Conservation (phyloP, 2,329 filamentous ascomycete genomes). For the Chrysosporium keratinophilum region DNA sequence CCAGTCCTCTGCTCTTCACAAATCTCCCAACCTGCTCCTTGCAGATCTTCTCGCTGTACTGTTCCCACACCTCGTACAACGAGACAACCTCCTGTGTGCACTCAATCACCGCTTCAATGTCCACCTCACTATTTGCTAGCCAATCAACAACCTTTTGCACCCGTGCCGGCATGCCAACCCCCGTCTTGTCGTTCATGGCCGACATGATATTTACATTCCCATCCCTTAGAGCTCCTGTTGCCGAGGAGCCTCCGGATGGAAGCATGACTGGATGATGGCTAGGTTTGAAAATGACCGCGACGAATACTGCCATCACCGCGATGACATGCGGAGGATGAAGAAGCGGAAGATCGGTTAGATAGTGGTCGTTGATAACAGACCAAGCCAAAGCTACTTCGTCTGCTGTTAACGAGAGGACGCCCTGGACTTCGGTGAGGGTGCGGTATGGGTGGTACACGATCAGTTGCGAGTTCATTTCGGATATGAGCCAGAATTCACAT, state of each 20-base stretch:
- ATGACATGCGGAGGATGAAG: slow-evolving; percentile 78
- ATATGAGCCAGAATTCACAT: slow-evolving; percentile 87
- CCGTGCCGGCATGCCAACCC: slow-evolving; percentile 25
- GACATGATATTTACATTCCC: slow-evolving; percentile 28
- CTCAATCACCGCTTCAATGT: slow-evolving; percentile 75
- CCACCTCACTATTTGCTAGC: slow-evolving; percentile 65
- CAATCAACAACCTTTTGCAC: slow-evolving; percentile 63
- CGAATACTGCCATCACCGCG: slow-evolving; percentile 73
- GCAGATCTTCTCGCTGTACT: slow-evolving; percentile 53
- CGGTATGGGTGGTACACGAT: slow-evolving; percentile 89
- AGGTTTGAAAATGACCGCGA: slow-evolving; percentile 60
- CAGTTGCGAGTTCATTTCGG: slow-evolving; percentile 78
- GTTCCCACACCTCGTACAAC: slow-evolving; percentile 68
- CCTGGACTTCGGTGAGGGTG: slow-evolving; percentile 60
- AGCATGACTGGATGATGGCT: neutral
- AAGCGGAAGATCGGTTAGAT: slow-evolving; percentile 81
- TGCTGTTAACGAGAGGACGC: slow-evolving; percentile 58
- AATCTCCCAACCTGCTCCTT: slow-evolving; percentile 54
- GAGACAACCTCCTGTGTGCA: slow-evolving; percentile 86
- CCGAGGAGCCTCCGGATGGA: slow-evolving; percentile 18
- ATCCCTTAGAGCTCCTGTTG: slow-evolving; percentile 25
- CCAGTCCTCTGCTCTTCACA: slow-evolving; percentile 49
- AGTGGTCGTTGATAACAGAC: slow-evolving; percentile 83
- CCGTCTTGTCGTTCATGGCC: slow-evolving; percentile 21
- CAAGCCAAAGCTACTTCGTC: slow-evolving; percentile 71